These are phyloP conservation scores for Syncephalastrum contaminatum DNA, from an alignment of 371 early-diverging fungal genomes.

Conservation along the genomic window DNA sequence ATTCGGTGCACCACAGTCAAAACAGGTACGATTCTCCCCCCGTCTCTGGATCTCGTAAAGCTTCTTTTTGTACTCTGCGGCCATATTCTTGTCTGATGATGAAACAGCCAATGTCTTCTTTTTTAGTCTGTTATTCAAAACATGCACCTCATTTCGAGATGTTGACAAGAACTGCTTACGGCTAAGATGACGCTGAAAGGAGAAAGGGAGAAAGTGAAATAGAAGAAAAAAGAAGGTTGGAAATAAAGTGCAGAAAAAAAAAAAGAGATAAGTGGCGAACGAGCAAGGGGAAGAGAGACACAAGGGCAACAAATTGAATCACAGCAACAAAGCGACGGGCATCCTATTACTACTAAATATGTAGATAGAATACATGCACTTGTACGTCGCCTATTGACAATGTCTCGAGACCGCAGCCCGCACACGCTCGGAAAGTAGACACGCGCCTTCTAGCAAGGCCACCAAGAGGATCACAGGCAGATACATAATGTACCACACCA, in stretches of 20 bases:
- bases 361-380: too few species aligned
- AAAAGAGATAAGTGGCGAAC: constrained; percentile 7
- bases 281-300: too few species aligned
- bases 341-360: too few species aligned
- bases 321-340: too few species aligned
- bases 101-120: background rate
- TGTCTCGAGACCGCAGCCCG: too few species aligned
- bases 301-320: too few species aligned
- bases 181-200: background rate
- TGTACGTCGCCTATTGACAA: too few species aligned
- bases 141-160: too few species aligned
- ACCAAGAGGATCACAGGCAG: constrained; percentile 32
- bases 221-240: background rate
- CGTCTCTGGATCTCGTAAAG: constrained; percentile 70
- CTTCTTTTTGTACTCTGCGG: constrained; percentile 64
- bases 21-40: constrained; percentile 74
- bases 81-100: constrained; percentile 17
- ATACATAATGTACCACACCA: constrained; percentile 38
- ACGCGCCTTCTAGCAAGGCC: constrained; percentile 15
- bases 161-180: too few species aligned
- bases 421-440: background rate
- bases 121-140: too few species aligned
- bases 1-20: constrained; percentile 83
- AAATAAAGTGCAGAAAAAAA: background rate
- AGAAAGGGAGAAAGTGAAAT: constrained; percentile 2